These are phyloP conservation scores for Coemansia sp. DNA, from an alignment of 192 early-diverging fungal species.

Conservation along the genomic window DNA sequence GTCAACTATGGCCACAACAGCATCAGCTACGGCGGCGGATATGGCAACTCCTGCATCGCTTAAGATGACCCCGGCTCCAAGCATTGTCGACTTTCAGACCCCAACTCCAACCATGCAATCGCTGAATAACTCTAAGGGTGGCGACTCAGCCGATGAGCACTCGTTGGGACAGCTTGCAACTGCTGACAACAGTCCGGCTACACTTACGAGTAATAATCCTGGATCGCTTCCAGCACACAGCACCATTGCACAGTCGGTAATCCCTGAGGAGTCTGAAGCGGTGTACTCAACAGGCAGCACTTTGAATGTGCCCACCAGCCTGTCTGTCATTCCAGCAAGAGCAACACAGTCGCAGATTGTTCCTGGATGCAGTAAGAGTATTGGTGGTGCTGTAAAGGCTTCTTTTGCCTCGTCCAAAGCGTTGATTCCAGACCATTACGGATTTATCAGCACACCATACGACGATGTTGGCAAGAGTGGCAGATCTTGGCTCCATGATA, in stretches of 20 bases:
- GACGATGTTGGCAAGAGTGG: slow-evolving; percentile 31
- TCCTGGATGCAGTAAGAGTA: slow-evolving; percentile 5
- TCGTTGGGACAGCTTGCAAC: neutral
- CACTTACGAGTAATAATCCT: neutral
- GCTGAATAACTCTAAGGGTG: neutral
- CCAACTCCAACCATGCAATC: slow-evolving; percentile 21
- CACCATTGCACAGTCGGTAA: neutral
- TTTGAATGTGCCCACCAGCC: neutral
- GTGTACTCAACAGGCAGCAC: slow-evolving; percentile 1
- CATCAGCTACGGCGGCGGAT: slow-evolving; percentile 15
- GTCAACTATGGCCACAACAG: slow-evolving; percentile 30
- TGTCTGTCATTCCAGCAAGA: neutral
- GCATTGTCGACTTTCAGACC: slow-evolving; percentile 34
- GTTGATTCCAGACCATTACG: slow-evolving; percentile 27
- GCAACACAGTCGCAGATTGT: neutral
- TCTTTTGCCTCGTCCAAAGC: neutral
- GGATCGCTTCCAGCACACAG: neutral
- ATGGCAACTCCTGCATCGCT: slow-evolving; percentile 45
- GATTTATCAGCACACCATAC: slow-evolving; percentile 35
- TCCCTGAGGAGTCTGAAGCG: slow-evolving; percentile 5
- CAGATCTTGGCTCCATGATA: slow-evolving; percentile 38
- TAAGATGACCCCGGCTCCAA: slow-evolving; percentile 39
- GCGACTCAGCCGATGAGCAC: slow-evolving; percentile 7
- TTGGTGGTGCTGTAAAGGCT: neutral
- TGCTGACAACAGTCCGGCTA: slow-evolving; percentile 1